Evolutionary conservation across 441 rosid species (phyloP).

Genomic region (Croton setiger): DNA sequence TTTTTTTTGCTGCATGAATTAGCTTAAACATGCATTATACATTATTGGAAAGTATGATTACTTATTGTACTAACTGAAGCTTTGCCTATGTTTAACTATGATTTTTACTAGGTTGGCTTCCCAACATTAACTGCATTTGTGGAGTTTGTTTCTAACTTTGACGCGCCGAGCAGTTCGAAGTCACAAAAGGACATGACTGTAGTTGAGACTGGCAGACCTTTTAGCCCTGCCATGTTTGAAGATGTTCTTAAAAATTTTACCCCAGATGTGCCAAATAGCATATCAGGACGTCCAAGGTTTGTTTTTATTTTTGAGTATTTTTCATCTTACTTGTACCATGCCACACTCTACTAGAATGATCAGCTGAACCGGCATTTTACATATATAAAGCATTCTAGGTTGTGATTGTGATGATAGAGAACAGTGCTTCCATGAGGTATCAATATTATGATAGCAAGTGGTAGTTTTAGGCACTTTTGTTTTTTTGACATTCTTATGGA

Average conservation of each 20-base stretch:
- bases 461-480: background rate
- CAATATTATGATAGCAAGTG: background rate
- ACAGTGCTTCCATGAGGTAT: background rate
- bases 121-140: constrained; percentile 76
- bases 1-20: background rate
- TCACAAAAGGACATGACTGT: constrained; percentile 38
- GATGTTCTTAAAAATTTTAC: constrained; percentile 73
- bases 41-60: background rate
- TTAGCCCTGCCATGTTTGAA: constrained; percentile 83
- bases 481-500: background rate
- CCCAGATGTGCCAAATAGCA: constrained; percentile 75
- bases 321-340: background rate
- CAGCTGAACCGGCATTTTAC: background rate
- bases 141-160: constrained; percentile 69
- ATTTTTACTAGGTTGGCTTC: constrained; percentile 53
- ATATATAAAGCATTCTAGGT: background rate
- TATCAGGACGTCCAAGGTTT: constrained; percentile 87
- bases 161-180: constrained; percentile 44
- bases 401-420: background rate
- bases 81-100: constrained; percentile 21
- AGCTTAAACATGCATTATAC: background rate
- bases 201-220: constrained; percentile 72
- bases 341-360: background rate
- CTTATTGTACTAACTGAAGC: constrained; percentile 7
- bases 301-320: constrained; percentile 18